phyloP scores from a whole-genome alignment of 805 yeast species.

The Candida bentonensis region DNA sequence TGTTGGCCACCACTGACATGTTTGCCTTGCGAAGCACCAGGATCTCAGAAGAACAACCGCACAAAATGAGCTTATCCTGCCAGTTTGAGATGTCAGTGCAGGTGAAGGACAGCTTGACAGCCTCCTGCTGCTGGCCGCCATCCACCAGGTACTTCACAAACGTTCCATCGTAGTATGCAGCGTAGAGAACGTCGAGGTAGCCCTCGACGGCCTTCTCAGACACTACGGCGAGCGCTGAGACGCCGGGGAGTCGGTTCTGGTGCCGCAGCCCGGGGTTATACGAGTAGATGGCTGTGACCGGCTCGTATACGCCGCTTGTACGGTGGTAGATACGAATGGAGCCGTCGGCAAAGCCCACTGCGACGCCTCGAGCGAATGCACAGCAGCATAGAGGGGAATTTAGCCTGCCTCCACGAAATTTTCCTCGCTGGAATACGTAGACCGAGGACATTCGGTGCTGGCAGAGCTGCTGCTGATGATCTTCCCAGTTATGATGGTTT shows the following conservation, averaged over 20 bases:
- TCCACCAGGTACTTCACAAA: neutral
- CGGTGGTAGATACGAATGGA: neutral
- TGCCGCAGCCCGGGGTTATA: neutral
- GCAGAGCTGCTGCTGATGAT: no score
- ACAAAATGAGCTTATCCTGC: neutral
- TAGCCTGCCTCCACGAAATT: neutral
- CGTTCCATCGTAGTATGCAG: neutral
- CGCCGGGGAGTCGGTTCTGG: neutral
- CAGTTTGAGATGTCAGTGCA: neutral
- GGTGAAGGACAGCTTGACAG: neutral
- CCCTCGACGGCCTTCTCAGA: neutral
- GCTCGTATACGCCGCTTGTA: neutral
- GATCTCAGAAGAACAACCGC: neutral
- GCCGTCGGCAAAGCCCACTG: neutral
- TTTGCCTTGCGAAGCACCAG: neutral
- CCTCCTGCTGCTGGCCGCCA: neutral
- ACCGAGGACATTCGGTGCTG: conserved; percentile 1
- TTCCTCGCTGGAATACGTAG: neutral
- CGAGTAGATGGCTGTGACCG: neutral
- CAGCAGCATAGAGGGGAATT: neutral
- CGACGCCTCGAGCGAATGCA: neutral
- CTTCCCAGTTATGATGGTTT: no score
- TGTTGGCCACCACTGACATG: neutral
- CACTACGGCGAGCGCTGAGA: neutral
- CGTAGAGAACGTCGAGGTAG: neutral